phyloP scores from a whole-genome alignment of 257 asterid genomes.

The Cordia subcordata region DNA sequence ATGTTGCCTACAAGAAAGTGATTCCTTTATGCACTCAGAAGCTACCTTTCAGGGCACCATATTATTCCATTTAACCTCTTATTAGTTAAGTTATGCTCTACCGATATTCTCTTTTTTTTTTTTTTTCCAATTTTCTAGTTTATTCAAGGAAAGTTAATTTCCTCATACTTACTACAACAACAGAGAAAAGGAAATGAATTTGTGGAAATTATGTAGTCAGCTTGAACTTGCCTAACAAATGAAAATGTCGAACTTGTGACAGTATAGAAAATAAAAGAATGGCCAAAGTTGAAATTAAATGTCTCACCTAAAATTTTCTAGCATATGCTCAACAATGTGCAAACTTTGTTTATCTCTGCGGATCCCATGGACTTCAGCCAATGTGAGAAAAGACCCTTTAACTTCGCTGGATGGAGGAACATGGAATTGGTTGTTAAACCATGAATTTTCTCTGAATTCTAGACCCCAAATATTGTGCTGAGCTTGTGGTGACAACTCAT shows the following conservation, averaged over 20 bases:
- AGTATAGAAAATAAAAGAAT: neutral
- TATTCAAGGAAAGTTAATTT: too few relatives aligned
- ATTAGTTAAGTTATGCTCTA: too few relatives aligned
- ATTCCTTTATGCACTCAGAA: neutral
- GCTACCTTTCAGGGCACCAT: too few relatives aligned
- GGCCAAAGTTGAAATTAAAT: neutral
- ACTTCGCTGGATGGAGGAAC: slow-evolving; percentile 26
- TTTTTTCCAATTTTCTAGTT: too few relatives aligned
- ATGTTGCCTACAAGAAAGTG: neutral
- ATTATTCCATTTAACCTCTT: too few relatives aligned
- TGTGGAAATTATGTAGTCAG: neutral
- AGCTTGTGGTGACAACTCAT: slow-evolving; percentile 28
- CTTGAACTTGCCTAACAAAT: neutral
- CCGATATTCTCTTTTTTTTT: too few relatives aligned
- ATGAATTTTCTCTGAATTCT: slow-evolving; percentile 28
- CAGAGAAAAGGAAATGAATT: neutral
- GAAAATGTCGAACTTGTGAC: too few relatives aligned
- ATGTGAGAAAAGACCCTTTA: slow-evolving; percentile 26
- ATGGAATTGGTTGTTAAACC: slow-evolving; percentile 34
- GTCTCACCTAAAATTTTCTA: slow-evolving; percentile 53
- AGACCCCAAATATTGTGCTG: slow-evolving; percentile 18
- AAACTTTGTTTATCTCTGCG: slow-evolving; percentile 48
- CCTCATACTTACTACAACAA: neutral
- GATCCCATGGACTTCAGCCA: slow-evolving; percentile 54
- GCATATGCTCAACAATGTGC: slow-evolving; percentile 45